A percentile compares a stretch with the other conserved stretches of the same genome.
These are phyloP conservation scores for Colletotrichum godetiae DNA, from an alignment of 2,329 filamentous ascomycete genomes.

Conservation along the genomic window DNA sequence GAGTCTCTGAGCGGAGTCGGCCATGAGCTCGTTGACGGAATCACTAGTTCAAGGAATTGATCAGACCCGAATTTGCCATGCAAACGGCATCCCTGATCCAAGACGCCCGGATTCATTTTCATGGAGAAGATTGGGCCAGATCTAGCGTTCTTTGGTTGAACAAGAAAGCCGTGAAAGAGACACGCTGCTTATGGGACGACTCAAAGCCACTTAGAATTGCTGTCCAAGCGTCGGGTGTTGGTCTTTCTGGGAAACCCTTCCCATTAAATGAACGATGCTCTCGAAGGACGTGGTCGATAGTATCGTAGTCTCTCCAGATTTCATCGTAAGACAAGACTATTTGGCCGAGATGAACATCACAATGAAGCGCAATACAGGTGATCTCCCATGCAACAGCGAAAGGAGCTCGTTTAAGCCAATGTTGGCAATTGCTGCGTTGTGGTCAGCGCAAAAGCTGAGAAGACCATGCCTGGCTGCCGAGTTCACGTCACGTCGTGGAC, in stretches of 20 bases:
- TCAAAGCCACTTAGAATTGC: slow-evolving; percentile 53
- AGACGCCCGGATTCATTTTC: slow-evolving; percentile 57
- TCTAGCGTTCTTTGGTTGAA: slow-evolving; percentile 23
- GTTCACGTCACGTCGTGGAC: neutral
- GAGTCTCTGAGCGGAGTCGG: slow-evolving; percentile 42
- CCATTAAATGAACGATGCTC: slow-evolving; percentile 52
- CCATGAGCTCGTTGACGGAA: slow-evolving; percentile 56
- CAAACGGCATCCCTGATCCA: slow-evolving; percentile 64
- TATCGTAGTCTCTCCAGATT: slow-evolving; percentile 55
- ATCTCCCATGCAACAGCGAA: slow-evolving; percentile 65
- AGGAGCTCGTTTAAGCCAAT: slow-evolving; percentile 53
- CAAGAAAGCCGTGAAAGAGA: slow-evolving; percentile 53
- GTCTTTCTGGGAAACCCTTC: slow-evolving; percentile 60
- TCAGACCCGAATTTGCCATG: slow-evolving; percentile 67
- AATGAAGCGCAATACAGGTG: slow-evolving; percentile 58
- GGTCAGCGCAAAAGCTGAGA: neutral
- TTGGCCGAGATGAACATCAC: slow-evolving; percentile 52
- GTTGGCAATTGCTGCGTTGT: slow-evolving; percentile 1
- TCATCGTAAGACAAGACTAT: slow-evolving; percentile 51
- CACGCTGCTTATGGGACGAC: slow-evolving; percentile 45
- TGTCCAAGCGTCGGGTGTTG: slow-evolving; percentile 57
- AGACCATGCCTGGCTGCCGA: neutral
- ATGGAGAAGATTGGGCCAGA: slow-evolving; percentile 56
- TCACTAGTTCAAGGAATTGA: slow-evolving; percentile 66
- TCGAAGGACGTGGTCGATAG: slow-evolving; percentile 54